Evolutionary conservation across 2,329 filamentous ascomycete genomes (phyloP).

Genomic region (Emericellopsis cladophorae): DNA sequence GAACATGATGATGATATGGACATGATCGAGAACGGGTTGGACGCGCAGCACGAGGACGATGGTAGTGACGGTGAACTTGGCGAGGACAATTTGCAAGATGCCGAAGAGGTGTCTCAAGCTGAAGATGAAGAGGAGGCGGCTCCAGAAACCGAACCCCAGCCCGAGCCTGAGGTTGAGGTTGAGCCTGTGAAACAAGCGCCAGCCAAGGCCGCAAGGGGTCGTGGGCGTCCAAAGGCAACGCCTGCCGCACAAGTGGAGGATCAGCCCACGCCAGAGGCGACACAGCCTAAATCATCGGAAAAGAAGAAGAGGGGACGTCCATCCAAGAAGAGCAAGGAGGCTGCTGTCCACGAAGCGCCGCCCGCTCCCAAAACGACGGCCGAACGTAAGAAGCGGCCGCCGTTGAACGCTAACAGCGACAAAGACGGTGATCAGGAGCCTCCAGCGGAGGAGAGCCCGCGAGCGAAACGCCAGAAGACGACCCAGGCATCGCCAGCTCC

Average conservation of each 20-base stretch:
- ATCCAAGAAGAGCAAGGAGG: slow-evolving; percentile 3
- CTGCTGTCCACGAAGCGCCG: slow-evolving; percentile 9
- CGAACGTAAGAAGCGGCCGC: slow-evolving; percentile 5
- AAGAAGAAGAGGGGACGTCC: slow-evolving; percentile 7
- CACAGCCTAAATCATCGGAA: slow-evolving; percentile 3
- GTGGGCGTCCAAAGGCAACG: slow-evolving; percentile 1
- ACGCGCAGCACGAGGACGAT: slow-evolving; percentile 11
- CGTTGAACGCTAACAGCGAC: slow-evolving; percentile 1
- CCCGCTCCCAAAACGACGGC: neutral
- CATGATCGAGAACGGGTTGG: slow-evolving; percentile 12
- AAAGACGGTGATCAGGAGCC: slow-evolving; percentile 5
- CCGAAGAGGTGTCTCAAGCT: slow-evolving; percentile 4
- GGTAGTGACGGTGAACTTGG: slow-evolving; percentile 8
- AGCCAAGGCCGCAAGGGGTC: slow-evolving; percentile 1
- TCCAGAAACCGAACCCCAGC: slow-evolving; percentile 7
- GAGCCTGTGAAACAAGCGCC: slow-evolving; percentile 8
- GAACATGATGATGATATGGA: too few species aligned
- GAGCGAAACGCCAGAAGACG: slow-evolving; percentile 5
- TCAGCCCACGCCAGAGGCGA: neutral
- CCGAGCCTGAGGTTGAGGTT: slow-evolving; percentile 6
- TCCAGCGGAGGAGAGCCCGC: slow-evolving; percentile 4
- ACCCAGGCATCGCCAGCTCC: slow-evolving; percentile 9
- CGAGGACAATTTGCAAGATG: slow-evolving; percentile 18
- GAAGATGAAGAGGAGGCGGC: slow-evolving; percentile 1
- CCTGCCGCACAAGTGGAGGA: neutral